Base-by-base conservation (phyloP, 2,329 filamentous ascomycete genomes). In the Hirsutella rhossiliensis region DNA sequence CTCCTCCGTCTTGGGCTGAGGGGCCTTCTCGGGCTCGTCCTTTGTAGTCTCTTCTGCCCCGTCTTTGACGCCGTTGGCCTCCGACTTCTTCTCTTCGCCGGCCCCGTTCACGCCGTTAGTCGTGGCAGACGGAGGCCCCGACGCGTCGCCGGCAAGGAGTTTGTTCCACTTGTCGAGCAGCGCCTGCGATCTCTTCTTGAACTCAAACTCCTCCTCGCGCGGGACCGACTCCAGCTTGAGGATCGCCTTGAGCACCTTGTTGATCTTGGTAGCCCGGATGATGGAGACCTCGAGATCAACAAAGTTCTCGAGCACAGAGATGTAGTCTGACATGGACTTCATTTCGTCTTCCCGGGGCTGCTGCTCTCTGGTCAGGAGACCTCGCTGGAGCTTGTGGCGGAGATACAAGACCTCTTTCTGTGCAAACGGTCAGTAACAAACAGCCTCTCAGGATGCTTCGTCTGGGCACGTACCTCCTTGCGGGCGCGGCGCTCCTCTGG, bases 221-320 rank as follows among this genome's bases (percentile, higher is more conserved):
- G 89, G 89, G 53, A 98, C 94, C 4, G 74, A 74, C 38, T 82
- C 76, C 9, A 98, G 72, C 69, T 95, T 96, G 56, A 96, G 71
- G 52, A 98, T 92, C 5, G 84, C 88, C 69, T 94, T 95, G 45
- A 98, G 75, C 11, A 98, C 90, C 69, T 98, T 98, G 78, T 97
- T 90, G 65, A 98, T 96, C 74, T 97, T 98, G 49, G 92, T 98
- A 13, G 70, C 72, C 50, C 86, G 80, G 56, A 97, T 95, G 54
- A 96, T 92, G 52, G 80, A 80, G 28, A 85, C 87, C 60, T 97
- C 90, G 5, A 97, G 76, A 51, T 94, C 85, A 1, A 78, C 68
- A 62, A 72, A 82, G 8, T 72, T 76, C 66, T 98, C 92, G 6
- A 98, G 76, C 62, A 94, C 87, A 28, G 73, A 75, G 45, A 94